Base-by-base conservation (phyloP, 2,329 filamentous ascomycete genomes). In the Trichoderma sp. region DNA sequence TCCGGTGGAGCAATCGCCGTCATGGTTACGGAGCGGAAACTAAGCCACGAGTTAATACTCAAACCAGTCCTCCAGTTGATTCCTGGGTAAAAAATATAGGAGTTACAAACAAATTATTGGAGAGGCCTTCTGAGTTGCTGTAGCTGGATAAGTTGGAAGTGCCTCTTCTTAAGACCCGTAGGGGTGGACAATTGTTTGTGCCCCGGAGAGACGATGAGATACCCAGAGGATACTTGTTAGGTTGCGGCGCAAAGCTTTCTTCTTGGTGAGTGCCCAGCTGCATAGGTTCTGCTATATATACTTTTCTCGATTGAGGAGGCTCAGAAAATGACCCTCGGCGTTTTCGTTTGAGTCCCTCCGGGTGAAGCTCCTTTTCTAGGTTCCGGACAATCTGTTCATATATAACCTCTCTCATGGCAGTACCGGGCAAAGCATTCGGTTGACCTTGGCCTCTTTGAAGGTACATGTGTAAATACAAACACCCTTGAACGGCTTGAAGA, bases 381-480 rank as follows among this genome's bases (percentile, higher is more conserved):
- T 68, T 66, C 17, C 19, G 35, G 22, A 68, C 67, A 9, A 68
- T 66, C 17, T 68, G 61, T 22, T 68, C 61, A 17, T 68, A 68
- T 9, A 68, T 68, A 9, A 65, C 52, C 22, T 58, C 45, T 25
- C 29, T 68, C 48, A 66, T 50, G 13, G 61, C 39, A 2, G 15
- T 27, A n/a, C 39, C 37, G 8, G 67, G 35, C 12, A 45, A 50
- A 52, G 35, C 1, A 6, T 0, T 17, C 7, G 53, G 34, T 17
- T 25, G 5, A 34, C 15, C 5, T 34, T 39, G 4, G 7, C 27
- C 35, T 25, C 54, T 56, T 37, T 54, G 45, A 32, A 58, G 8
- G 3, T 58, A 42, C 42, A 56, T 66, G 17, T 68, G 67, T 22
- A 68, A 17, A 17, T 68, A 65, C 19, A 68, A 25, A 27, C 67